These are phyloP conservation scores for Penicillium simplicissimum DNA, from an alignment of 495 filamentous ascomycete species.

Conservation along the genomic window DNA sequence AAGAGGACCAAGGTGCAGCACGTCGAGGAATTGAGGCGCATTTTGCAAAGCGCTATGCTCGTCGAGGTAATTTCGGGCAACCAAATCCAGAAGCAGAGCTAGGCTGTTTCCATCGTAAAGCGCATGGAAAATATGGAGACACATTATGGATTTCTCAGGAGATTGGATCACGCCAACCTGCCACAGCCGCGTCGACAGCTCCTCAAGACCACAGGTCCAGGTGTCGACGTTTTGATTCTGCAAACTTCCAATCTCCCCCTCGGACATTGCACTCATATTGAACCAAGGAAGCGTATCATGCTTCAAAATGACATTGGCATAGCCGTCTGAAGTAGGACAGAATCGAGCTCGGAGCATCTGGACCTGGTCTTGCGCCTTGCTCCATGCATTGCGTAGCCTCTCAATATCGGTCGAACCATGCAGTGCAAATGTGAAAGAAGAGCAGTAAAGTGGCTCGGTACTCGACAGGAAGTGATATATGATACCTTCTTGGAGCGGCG, in stretches of 20 bases:
- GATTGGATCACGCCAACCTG: conserved; percentile 45
- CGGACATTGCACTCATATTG: conserved; percentile 24
- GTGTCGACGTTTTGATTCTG: conserved; percentile 28
- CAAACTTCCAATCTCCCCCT: conserved; percentile 29
- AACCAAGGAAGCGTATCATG: conserved; percentile 49
- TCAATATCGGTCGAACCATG: conserved; percentile 36
- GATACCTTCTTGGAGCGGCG: conserved; percentile 78
- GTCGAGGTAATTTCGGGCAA: conserved; percentile 44
- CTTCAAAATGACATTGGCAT: conserved; percentile 66
- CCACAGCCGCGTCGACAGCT: conserved; percentile 36
- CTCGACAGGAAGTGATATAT: conserved; percentile 64
- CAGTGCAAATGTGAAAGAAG: conserved; percentile 62
- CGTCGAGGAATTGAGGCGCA: conserved; percentile 39
- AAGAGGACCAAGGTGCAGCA: conserved; percentile 48
- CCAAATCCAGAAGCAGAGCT: conserved; percentile 58
- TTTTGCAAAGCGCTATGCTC: background rate
- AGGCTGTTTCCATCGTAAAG: conserved; percentile 88
- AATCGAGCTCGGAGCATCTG: conserved; percentile 69
- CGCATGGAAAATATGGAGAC: conserved; percentile 76
- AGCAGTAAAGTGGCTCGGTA: conserved; percentile 64
- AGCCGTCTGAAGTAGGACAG: conserved; percentile 64
- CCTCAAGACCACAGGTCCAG: conserved; percentile 46
- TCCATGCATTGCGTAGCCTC: conserved; percentile 53
- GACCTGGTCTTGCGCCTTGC: conserved; percentile 41
- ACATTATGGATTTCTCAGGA: conserved; percentile 39